These are phyloP conservation scores for Dioszegia crocea DNA, from an alignment of 768 basidiomycete species.

Conservation along the genomic window DNA sequence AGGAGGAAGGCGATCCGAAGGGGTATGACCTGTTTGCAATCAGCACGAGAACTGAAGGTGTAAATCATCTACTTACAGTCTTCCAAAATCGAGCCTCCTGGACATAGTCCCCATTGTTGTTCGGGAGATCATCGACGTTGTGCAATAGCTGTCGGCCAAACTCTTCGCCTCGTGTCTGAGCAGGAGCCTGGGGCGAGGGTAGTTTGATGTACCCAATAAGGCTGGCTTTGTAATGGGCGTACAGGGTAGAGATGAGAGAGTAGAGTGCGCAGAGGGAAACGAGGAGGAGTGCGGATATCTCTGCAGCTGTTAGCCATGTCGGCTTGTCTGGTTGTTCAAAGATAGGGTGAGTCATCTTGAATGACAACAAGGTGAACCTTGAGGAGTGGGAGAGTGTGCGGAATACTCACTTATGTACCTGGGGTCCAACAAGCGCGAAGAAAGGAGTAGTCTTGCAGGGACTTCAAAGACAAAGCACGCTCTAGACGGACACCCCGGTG, in stretches of 20 bases:
- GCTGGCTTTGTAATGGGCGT: neutral
- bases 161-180: neutral
- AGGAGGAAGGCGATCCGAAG: conserved; percentile 5
- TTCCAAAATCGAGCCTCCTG: conserved; percentile 17
- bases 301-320: conserved; percentile 11
- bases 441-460: neutral
- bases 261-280: conserved; percentile 3
- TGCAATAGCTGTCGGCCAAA: neutral
- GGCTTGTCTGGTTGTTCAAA: conserved; percentile 3
- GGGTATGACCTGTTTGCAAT: neutral
- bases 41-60: neutral
- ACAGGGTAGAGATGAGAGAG: neutral
- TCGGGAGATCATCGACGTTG: conserved; percentile 1
- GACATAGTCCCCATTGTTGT: conserved; percentile 19
- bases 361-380: neutral
- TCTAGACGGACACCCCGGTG: neutral
- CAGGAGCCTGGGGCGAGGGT: neutral
- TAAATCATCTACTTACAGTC: conserved; percentile 12
- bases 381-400: too few species aligned
- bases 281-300: conserved; percentile 2
- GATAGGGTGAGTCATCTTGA: neutral
- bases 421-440: neutral
- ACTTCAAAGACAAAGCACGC: neutral
- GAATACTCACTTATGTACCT: too few species aligned
- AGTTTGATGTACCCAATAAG: conserved; percentile 1